Percentiles rank a stretch among this genome's conserved stretches.
phyloP scores from a whole-genome alignment of 2,329 filamentous ascomycete species.

The Thermothelomyces thermophilus region DNA sequence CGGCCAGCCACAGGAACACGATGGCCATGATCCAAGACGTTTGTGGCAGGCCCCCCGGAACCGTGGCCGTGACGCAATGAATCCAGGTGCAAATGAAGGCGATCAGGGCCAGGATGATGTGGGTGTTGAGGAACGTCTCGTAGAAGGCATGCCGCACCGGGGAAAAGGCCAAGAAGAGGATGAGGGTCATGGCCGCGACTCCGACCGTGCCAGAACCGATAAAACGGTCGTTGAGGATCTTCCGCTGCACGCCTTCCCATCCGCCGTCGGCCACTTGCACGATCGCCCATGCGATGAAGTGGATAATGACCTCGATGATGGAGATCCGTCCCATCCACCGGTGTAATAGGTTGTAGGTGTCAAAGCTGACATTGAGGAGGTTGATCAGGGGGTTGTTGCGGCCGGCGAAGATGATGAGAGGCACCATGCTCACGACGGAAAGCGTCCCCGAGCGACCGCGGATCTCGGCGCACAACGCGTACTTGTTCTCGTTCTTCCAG shows the following conservation, averaged over 20 bases:
- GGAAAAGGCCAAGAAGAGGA: constrained; percentile 66
- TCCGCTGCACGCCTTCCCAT: constrained; percentile 49
- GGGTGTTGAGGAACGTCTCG: constrained; percentile 86
- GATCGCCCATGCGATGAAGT: constrained; percentile 66
- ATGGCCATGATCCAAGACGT: constrained; percentile 68
- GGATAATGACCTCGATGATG: constrained; percentile 61
- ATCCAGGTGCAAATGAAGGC: constrained; percentile 67
- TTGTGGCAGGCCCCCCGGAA: constrained; percentile 63
- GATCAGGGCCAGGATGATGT: constrained; percentile 68
- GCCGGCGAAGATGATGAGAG: constrained; percentile 78
- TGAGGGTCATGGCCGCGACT: constrained; percentile 53
- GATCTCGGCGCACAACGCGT: constrained; percentile 68
- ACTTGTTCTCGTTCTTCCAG: constrained; percentile 52
- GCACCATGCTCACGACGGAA: constrained; percentile 84
- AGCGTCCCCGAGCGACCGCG: constrained; percentile 81
- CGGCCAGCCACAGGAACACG: constrained; percentile 68
- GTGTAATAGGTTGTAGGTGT: constrained; percentile 89
- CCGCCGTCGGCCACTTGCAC: constrained; percentile 63
- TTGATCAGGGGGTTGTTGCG: constrained; percentile 89
- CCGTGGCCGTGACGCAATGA: constrained; percentile 62
- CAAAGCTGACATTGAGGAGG: constrained; percentile 81
- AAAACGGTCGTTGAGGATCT: constrained; percentile 54
- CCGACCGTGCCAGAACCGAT: constrained; percentile 52
- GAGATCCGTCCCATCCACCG: constrained; percentile 75
- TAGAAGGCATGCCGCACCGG: constrained; percentile 91